A percentile compares a stretch with the other conserved stretches of the same genome.
Conservation (phyloP, 2,329 filamentous ascomycete species). For the Pestalotiopsis sp. region DNA sequence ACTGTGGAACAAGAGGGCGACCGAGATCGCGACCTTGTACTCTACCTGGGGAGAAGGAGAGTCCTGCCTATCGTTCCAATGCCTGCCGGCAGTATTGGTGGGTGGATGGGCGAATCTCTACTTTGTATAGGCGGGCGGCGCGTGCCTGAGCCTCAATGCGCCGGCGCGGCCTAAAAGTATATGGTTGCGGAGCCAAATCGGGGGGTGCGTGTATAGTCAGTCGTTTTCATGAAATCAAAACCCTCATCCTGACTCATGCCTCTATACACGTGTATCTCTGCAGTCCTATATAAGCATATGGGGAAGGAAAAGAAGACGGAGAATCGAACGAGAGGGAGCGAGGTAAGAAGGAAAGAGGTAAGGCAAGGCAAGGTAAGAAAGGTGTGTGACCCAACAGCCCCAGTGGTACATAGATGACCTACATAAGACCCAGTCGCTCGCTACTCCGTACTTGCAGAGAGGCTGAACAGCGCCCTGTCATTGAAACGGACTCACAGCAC, state of each 20-base stretch:
- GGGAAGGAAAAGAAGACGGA: not conserved
- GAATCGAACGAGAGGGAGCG: not conserved
- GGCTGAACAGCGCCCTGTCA: constrained; percentile 5
- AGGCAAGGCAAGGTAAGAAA: not conserved
- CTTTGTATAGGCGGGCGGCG: not conserved
- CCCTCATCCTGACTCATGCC: not conserved
- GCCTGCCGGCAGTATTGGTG: not conserved
- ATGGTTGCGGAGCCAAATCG: not conserved
- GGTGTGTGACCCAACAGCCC: not conserved
- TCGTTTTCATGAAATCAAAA: not conserved
- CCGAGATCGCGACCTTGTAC: not conserved
- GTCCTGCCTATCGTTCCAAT: not conserved
- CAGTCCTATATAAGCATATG: not conserved
- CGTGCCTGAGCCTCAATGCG: not conserved
- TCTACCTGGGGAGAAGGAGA: not conserved
- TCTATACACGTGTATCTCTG: not conserved
- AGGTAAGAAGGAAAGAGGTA: not conserved
- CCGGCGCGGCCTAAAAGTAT: not conserved
- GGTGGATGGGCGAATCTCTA: not conserved
- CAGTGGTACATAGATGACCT: not conserved
- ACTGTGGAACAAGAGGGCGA: not conserved
- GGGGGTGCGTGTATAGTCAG: not conserved
- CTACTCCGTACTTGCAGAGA: constrained; percentile 8
- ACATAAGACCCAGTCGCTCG: not conserved
- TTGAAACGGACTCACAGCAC: not conserved